Percentiles rank a stretch among this genome's conserved stretches.
phyloP scores from a whole-genome alignment of 139 green algal genomes.

The Chlamydomonas eustigma region DNA sequence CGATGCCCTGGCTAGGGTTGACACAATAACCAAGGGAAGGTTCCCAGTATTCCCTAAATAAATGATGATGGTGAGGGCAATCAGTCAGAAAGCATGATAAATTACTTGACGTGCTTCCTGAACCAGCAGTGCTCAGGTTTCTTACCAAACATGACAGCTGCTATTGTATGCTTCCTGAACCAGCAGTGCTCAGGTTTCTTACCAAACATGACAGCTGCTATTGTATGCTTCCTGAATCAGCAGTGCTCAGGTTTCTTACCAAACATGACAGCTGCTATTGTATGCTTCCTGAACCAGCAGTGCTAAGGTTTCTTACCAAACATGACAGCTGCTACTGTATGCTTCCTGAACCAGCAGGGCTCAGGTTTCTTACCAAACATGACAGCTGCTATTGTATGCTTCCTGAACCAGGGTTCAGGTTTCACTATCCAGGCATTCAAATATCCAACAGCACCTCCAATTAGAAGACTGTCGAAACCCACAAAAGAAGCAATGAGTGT shows the following conservation, averaged over 20 bases:
- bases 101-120: too few relatives aligned
- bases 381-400: neutral
- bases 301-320: too few relatives aligned
- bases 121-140: too few relatives aligned
- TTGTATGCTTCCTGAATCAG: neutral
- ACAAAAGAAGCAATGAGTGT: too few relatives aligned
- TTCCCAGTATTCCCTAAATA: slow-evolving; percentile 26
- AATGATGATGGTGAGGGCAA: neutral
- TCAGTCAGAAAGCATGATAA: neutral
- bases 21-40: slow-evolving; percentile 33
- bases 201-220: neutral
- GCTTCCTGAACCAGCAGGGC: too few relatives aligned
- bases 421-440: neutral
- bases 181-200: too few relatives aligned
- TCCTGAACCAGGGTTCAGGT: neutral
- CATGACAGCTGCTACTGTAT: too few relatives aligned
- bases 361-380: slow-evolving; percentile 4
- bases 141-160: neutral
- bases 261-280: slow-evolving; percentile 3
- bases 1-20: slow-evolving; percentile 15
- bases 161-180: neutral
- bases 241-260: too few relatives aligned
- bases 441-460: neutral
- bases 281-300: neutral
- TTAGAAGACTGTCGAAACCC: neutral